Conservation (phyloP, 2,329 filamentous ascomycete genomes). For the Aspergillus pseudoviridinutans region DNA sequence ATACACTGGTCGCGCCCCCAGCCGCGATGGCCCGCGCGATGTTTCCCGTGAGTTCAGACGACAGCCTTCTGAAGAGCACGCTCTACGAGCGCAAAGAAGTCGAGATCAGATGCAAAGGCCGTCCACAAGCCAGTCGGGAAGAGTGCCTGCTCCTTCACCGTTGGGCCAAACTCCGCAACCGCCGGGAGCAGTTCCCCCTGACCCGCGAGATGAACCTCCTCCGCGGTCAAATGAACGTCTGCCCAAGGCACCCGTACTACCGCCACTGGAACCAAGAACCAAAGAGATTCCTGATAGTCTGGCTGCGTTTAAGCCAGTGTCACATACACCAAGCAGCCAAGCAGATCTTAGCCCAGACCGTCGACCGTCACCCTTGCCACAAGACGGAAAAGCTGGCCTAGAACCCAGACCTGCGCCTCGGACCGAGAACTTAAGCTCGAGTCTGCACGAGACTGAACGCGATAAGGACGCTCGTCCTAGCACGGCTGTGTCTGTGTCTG, state of each 20-base stretch:
- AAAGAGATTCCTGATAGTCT: slow-evolving; percentile 18
- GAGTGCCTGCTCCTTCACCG: slow-evolving; percentile 31
- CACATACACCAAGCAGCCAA: slow-evolving; percentile 14
- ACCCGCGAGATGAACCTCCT: slow-evolving; percentile 22
- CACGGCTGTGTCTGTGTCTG: slow-evolving; percentile 25
- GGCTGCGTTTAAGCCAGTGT: slow-evolving; percentile 7
- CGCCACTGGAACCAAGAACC: slow-evolving; percentile 20
- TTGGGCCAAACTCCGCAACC: slow-evolving; percentile 22
- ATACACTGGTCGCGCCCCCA: slow-evolving; percentile 30
- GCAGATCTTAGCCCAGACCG: slow-evolving; percentile 17
- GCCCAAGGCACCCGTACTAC: slow-evolving; percentile 10
- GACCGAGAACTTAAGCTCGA: slow-evolving; percentile 15
- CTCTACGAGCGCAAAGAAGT: slow-evolving; percentile 33
- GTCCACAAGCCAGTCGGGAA: slow-evolving; percentile 34
- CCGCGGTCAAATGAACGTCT: slow-evolving; percentile 21
- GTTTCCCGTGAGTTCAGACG: slow-evolving; percentile 26
- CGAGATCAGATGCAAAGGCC: slow-evolving; percentile 39
- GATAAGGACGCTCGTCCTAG: slow-evolving; percentile 27
- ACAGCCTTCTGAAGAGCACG: slow-evolving; percentile 35
- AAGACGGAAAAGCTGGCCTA: slow-evolving; percentile 20
- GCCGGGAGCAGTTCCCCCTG: slow-evolving; percentile 18
- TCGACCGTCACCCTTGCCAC: slow-evolving; percentile 23
- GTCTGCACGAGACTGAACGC: slow-evolving; percentile 16
- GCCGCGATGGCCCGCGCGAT: slow-evolving; percentile 38
- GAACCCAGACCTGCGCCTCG: slow-evolving; percentile 18